Conservation (phyloP, 805 yeast genomes). For the Scheffersomyces amazonensis region DNA sequence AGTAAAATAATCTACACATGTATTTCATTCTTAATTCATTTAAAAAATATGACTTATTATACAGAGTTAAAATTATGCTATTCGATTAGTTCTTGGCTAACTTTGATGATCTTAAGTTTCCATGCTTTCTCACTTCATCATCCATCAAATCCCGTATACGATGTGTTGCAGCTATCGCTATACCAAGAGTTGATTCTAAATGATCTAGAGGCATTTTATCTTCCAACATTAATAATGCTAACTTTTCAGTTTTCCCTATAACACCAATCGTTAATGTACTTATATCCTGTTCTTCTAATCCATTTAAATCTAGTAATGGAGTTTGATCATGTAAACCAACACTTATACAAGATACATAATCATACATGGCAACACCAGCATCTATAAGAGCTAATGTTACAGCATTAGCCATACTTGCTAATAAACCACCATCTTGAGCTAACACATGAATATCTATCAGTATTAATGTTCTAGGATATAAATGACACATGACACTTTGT, state of each 20-base stretch:
- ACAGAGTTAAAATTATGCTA: too few species aligned
- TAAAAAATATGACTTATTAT: too few species aligned
- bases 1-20: too few species aligned
- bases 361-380: conserved; percentile 94
- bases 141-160: conserved; percentile 84
- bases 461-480: conserved; percentile 84
- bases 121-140: conserved; percentile 73
- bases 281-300: conserved; percentile 80
- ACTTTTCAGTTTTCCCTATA: conserved; percentile 76
- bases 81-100: conserved; percentile 1
- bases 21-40: too few species aligned
- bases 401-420: conserved; percentile 79
- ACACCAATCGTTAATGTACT: conserved; percentile 80
- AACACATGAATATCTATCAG: conserved; percentile 72
- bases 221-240: conserved; percentile 75
- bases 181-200: conserved; percentile 69
- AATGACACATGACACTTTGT: conserved; percentile 67
- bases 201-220: conserved; percentile 82
- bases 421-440: conserved; percentile 86
- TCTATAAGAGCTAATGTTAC: conserved; percentile 87
- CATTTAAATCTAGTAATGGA: conserved; percentile 79
- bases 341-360: conserved; percentile 76
- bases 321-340: conserved; percentile 76
- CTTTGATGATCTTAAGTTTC: conserved; percentile 38
- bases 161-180: conserved; percentile 87